Percentiles rank a stretch among this genome's conserved stretches.
These are phyloP conservation scores for Trichoderma oligosporum DNA, from an alignment of 2,329 filamentous ascomycete species.

Conservation along the genomic window DNA sequence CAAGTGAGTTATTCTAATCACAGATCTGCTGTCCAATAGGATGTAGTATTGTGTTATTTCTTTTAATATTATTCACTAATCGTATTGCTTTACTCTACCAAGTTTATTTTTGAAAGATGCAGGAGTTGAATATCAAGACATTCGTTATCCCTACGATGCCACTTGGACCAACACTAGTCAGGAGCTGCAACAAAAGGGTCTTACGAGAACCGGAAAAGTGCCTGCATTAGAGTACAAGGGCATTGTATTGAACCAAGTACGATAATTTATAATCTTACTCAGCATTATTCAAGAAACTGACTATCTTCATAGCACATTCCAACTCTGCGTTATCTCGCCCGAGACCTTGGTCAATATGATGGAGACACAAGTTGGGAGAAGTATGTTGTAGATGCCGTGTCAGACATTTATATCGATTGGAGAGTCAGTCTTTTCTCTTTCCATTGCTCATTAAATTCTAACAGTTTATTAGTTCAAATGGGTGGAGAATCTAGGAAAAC, in stretches of 20 bases:
- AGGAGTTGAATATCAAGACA: constrained; percentile 25
- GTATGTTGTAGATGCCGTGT: constrained; percentile 36
- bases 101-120: constrained; percentile 18
- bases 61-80: not conserved
- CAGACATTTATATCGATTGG: constrained; percentile 40
- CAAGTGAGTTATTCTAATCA: constrained; percentile 20
- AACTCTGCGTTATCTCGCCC: constrained; percentile 35
- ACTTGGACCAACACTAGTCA: constrained; percentile 24
- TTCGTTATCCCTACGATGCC: constrained; percentile 29
- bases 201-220: constrained; percentile 31
- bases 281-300: constrained; percentile 28
- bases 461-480: constrained; percentile 25
- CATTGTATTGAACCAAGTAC: constrained; percentile 24
- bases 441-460: not conserved
- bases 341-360: constrained; percentile 36
- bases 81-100: not conserved
- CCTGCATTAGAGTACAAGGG: constrained; percentile 37
- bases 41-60: too few species aligned
- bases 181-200: constrained; percentile 26
- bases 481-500: constrained; percentile 28
- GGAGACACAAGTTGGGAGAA: constrained; percentile 36
- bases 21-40: too few species aligned
- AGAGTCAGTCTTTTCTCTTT: constrained; percentile 27
- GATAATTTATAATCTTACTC: not conserved
- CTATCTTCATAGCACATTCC: constrained; percentile 23